Evolutionary conservation across 2,329 filamentous ascomycete species (phyloP).

Genomic region (Claviceps sp.): DNA sequence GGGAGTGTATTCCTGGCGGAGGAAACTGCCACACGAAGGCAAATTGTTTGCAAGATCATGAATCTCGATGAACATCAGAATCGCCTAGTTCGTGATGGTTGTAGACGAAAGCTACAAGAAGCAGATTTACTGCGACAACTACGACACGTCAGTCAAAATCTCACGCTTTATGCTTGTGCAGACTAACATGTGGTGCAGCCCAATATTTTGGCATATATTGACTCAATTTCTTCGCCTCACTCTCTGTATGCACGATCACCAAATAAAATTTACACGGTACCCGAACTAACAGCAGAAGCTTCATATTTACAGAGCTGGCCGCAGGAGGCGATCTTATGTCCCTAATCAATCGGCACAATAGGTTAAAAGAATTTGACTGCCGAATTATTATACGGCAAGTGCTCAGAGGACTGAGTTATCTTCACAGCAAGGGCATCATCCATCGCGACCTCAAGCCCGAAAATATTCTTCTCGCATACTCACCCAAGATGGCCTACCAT

Average conservation of each 20-base stretch:
- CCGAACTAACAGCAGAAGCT: conserved; percentile 20
- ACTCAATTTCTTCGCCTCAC: conserved; percentile 34
- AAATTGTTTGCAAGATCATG: conserved; percentile 58
- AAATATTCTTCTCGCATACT: conserved; percentile 36
- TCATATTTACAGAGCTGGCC: conserved; percentile 44
- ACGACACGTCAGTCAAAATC: conserved; percentile 32
- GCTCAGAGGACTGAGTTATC: conserved; percentile 30
- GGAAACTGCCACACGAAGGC: conserved; percentile 37
- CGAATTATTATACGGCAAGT: conserved; percentile 34
- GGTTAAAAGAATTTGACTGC: conserved; percentile 24
- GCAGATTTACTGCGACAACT: conserved; percentile 39
- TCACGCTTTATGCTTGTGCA: not conserved
- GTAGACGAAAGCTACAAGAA: conserved; percentile 32
- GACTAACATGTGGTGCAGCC: conserved; percentile 26
- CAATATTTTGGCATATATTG: conserved; percentile 38
- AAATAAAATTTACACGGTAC: not conserved
- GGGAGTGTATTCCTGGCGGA: conserved; percentile 25
- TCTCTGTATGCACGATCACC: conserved; percentile 25
- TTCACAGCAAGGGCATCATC: conserved; percentile 35
- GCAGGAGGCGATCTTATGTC: conserved; percentile 41
- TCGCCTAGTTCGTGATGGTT: conserved; percentile 14
- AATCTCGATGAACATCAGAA: conserved; percentile 26
- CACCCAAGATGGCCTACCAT: conserved; percentile 27
- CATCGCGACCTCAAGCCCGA: conserved; percentile 43
- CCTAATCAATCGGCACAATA: conserved; percentile 24